These are phyloP conservation scores for Ustilago crameri DNA, from an alignment of 1,284 basidiomycete species.

Conservation along the genomic window DNA sequence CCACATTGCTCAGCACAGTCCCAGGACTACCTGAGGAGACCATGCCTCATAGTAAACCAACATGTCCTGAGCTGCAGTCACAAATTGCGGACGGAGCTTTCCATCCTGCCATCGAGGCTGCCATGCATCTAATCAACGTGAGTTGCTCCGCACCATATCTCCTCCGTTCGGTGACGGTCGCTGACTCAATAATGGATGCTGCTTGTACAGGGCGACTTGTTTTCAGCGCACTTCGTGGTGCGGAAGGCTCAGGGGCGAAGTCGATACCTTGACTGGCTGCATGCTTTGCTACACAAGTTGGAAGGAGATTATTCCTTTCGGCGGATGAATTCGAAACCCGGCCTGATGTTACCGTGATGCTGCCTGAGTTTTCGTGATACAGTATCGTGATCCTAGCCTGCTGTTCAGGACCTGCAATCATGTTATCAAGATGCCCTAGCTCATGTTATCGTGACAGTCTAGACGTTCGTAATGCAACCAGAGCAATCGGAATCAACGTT, in stretches of 20 bases:
- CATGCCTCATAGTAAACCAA: conserved; percentile 19
- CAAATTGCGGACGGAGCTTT: conserved; percentile 18
- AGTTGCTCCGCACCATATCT: not conserved
- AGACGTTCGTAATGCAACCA: no score
- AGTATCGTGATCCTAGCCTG: no score
- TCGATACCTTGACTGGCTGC: conserved; percentile 39
- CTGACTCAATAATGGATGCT: not conserved
- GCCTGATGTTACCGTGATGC: no score
- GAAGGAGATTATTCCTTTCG: conserved; percentile 44
- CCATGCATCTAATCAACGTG: conserved; percentile 37
- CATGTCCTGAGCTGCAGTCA: conserved; percentile 18
- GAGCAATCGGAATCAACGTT: no score
- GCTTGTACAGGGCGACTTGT: conserved; percentile 23
- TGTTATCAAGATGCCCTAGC: no score
- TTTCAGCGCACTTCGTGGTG: conserved; percentile 38
- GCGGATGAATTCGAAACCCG: no score
- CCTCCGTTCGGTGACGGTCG: not conserved
- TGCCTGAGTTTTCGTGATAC: no score
- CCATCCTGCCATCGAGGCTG: conserved; percentile 30
- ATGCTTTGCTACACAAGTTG: conserved; percentile 41
- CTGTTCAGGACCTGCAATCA: no score
- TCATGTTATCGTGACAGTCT: no score
- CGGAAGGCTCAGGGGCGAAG: conserved; percentile 39
- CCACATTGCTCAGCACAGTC: conserved; percentile 4
- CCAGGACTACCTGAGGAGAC: conserved; percentile 18